These are phyloP conservation scores for Ruellia speciosa DNA, from an alignment of 305 asterid genomes.

Conservation along the genomic window DNA sequence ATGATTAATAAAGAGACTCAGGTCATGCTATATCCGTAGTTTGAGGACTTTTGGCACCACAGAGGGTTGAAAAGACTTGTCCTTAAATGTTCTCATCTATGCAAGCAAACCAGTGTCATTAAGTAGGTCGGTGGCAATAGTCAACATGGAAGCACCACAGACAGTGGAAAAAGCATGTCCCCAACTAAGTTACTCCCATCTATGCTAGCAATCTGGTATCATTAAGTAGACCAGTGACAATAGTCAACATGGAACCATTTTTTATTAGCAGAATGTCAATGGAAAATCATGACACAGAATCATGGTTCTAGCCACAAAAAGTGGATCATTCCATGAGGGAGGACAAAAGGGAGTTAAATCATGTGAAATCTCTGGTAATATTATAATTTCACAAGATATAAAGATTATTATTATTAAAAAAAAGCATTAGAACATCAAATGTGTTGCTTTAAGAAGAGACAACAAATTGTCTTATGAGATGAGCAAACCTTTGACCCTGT, in stretches of 20 bases:
- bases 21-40: background rate
- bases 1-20: background rate
- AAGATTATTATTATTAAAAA: background rate
- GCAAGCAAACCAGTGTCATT: slow-evolving; percentile 3
- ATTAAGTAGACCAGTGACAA: background rate
- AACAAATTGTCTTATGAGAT: background rate
- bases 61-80: background rate
- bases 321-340: slow-evolving; percentile 4
- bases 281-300: no score
- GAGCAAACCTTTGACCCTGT: slow-evolving; percentile 62
- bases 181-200: background rate
- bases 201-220: background rate
- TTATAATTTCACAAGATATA: slow-evolving; percentile 1
- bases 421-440: slow-evolving; percentile 18
- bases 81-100: background rate
- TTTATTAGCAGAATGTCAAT: background rate
- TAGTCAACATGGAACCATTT: background rate
- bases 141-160: background rate
- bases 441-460: background rate
- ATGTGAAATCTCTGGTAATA: background rate
- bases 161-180: background rate
- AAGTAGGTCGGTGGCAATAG: background rate
- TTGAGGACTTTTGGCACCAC: background rate
- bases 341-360: background rate
- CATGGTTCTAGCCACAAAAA: slow-evolving; percentile 1